Base-by-base conservation (phyloP, 2,329 filamentous ascomycete species). In the Cryphonectria japonica region DNA sequence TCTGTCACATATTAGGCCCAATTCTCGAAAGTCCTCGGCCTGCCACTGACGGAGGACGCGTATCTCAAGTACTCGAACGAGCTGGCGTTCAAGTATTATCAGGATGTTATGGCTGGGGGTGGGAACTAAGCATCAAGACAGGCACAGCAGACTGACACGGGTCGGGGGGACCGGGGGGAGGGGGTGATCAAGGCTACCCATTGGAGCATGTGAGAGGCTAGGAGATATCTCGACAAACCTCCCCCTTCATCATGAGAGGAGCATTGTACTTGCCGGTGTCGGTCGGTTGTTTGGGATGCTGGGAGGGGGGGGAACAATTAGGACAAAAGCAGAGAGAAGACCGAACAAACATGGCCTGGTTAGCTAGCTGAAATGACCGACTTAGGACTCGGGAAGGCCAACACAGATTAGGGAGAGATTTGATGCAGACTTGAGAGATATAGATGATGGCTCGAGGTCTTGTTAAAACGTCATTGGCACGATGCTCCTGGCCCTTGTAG, bases 41-140 rank as follows among this genome's bases (percentile, higher is more conserved):
- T 92, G 52, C 90, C 90, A 1, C 82, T 95, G 67, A 93, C 92
- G 5, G 91, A 93, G 75, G 92, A 95, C 79, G 87, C 89, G 54
- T 87, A 92, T 75, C 81, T 94, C 72, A 85, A 87, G 75, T 92
- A 95, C 79, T 91, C 92, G 11, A 87, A 90, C 46, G 88, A 92
- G 72, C 83, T 94, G 75, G 91, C 91, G 74, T 84, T 91, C 76
- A 86, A 87, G 69, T 93, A 93, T 76, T 94, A 93, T 79, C 85
- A 85, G 71, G 86, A 87, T 70, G 84, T 92, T 57, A 89, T 91
- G 87, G 86, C 83, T 9, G 82, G 81, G 86, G 86, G 82, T 16
- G 82, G 81, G 9, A 72, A 71, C 39, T 67, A 69, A 41, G 73
- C 63, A 65, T 54, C 11, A 19, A 43, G 41, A 3, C 29, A 32